phyloP scores from a whole-genome alignment of 2,329 filamentous ascomycete species.

The Passalora sequoiae region DNA sequence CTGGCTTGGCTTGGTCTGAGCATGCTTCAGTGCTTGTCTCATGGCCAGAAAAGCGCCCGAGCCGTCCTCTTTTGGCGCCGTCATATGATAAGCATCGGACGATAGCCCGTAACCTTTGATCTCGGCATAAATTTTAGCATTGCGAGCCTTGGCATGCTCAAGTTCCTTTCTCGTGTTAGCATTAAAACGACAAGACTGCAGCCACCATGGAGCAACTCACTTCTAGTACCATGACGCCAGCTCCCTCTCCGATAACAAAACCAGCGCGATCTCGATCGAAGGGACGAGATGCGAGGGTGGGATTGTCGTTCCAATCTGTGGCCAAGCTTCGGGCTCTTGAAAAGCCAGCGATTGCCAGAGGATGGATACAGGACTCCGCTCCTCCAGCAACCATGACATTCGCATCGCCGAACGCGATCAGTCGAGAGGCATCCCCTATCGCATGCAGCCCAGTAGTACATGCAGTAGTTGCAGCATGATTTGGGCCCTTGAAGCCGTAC shows the following conservation, averaged over 20 bases:
- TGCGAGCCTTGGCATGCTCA: conserved; percentile 74
- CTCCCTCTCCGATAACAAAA: conserved; percentile 90
- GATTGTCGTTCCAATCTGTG: conserved; percentile 70
- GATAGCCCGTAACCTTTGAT: conserved; percentile 84
- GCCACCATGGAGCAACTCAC: conserved; percentile 33
- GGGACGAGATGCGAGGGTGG: conserved; percentile 69
- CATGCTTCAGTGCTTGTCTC: conserved; percentile 72
- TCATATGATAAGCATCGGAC: conserved; percentile 90
- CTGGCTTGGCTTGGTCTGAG: conserved; percentile 59
- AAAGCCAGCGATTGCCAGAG: conserved; percentile 87
- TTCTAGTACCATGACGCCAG: conserved; percentile 81
- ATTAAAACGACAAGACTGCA: not conserved
- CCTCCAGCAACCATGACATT: conserved; percentile 96
- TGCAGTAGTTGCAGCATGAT: conserved; percentile 87
- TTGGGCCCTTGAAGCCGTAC: conserved; percentile 81
- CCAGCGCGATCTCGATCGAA: conserved; percentile 77
- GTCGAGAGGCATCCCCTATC: conserved; percentile 86
- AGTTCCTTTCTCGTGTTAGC: conserved; percentile 53
- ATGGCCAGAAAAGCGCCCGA: conserved; percentile 78
- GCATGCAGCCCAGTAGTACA: conserved; percentile 96
- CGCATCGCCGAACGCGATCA: conserved; percentile 86
- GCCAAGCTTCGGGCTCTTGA: conserved; percentile 79
- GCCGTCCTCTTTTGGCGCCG: conserved; percentile 77
- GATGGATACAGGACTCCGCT: conserved; percentile 92
- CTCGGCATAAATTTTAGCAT: conserved; percentile 82